Conservation (phyloP, 2,329 filamentous ascomycete species). For the Ophiocordyceps sinensis region DNA sequence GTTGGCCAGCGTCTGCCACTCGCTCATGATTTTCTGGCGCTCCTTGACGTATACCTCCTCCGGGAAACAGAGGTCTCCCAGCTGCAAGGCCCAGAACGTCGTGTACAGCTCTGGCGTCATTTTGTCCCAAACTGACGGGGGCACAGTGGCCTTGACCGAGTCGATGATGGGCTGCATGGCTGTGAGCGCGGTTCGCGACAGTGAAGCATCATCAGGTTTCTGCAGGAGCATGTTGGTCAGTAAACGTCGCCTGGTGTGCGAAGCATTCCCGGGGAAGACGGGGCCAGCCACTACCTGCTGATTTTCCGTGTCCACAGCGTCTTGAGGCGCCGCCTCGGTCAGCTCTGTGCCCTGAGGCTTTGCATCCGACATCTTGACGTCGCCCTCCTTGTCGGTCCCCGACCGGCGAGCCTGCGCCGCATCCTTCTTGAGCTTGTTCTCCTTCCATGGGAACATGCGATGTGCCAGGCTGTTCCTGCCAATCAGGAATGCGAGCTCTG, state of each 20-base stretch:
- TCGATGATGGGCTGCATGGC: conserved; percentile 58
- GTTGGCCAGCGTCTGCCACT: conserved; percentile 50
- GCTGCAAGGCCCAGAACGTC: conserved; percentile 81
- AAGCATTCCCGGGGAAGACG: conserved; percentile 1
- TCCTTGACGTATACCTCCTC: conserved; percentile 67
- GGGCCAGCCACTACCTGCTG: conserved; percentile 17
- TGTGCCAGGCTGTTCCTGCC: conserved; percentile 59
- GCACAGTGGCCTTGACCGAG: conserved; percentile 46
- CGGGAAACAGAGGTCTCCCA: conserved; percentile 68
- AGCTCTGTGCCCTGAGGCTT: conserved; percentile 12
- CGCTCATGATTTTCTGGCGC: conserved; percentile 51
- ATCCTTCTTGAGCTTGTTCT: conserved; percentile 13
- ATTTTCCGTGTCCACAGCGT: conserved; percentile 13
- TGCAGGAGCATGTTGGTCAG: conserved; percentile 12
- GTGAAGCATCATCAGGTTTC: conserved; percentile 20
- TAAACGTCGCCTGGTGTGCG: conserved; percentile 1
- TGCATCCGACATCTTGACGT: conserved; percentile 35
- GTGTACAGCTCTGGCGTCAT: conserved; percentile 73
- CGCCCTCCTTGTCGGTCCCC: conserved; percentile 37
- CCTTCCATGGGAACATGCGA: conserved; percentile 36
- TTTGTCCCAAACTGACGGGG: conserved; percentile 49
- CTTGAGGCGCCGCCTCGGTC: conserved; percentile 12
- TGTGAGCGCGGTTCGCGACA: conserved; percentile 14
- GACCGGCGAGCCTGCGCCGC: conserved; percentile 10
- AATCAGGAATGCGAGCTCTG: conserved; percentile 73